These are phyloP conservation scores for Thelonectria blattea DNA, from an alignment of 2,329 filamentous ascomycete species.

Conservation along the genomic window DNA sequence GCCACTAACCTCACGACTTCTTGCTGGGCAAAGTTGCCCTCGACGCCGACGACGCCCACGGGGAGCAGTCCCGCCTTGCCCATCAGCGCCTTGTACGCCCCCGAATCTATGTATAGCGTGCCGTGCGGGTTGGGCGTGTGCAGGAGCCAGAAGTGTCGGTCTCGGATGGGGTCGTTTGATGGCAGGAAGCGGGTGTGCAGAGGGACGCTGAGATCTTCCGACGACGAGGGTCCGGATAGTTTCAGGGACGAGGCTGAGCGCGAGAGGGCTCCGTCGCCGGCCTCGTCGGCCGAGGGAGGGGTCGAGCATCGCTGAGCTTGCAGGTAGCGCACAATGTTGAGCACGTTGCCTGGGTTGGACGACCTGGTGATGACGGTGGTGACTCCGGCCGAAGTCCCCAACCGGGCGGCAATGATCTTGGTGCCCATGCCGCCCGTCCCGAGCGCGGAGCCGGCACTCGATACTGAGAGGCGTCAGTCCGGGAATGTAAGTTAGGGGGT, in stretches of 20 bases:
- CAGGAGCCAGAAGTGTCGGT: slow-evolving; percentile 96
- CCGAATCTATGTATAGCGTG: slow-evolving; percentile 90
- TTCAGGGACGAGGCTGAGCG: slow-evolving; percentile 52
- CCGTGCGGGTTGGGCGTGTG: slow-evolving; percentile 91
- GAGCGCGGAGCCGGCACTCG: slow-evolving; percentile 83
- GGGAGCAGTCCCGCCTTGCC: slow-evolving; percentile 88
- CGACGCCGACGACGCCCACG: slow-evolving; percentile 88
- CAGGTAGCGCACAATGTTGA: slow-evolving; percentile 78
- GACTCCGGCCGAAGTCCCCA: slow-evolving; percentile 93
- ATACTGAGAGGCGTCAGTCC: slow-evolving; percentile 61
- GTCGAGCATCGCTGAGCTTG: slow-evolving; percentile 27
- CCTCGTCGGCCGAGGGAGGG: slow-evolving; percentile 35
- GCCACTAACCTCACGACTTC: slow-evolving; percentile 89
- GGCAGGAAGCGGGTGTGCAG: slow-evolving; percentile 94
- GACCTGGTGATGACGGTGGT: slow-evolving; percentile 95
- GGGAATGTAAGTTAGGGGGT: neutral
- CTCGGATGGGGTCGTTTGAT: slow-evolving; percentile 81
- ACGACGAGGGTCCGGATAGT: slow-evolving; percentile 38
- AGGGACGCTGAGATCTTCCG: slow-evolving; percentile 50
- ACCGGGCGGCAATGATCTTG: slow-evolving; percentile 90
- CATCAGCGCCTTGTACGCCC: slow-evolving; percentile 79
- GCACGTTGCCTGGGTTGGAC: slow-evolving; percentile 91
- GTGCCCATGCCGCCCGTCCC: slow-evolving; percentile 98
- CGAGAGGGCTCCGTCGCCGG: slow-evolving; percentile 45
- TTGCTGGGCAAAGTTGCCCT: slow-evolving; percentile 87